Base-by-base conservation (phyloP, 169 alveolate genomes). In the Perkinsus olseni region DNA sequence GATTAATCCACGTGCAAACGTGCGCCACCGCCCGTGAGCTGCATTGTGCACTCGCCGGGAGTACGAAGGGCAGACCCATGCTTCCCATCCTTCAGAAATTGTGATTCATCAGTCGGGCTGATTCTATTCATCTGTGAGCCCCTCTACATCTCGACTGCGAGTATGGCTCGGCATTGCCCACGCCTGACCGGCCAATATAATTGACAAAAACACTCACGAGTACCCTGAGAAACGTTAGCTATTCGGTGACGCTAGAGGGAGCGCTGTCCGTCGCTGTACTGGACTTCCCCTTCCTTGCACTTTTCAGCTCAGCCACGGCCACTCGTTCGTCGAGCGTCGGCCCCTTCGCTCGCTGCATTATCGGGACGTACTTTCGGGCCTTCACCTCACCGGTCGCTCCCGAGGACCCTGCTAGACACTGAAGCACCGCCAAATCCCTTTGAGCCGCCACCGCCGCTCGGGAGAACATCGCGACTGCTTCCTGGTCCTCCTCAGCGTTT, bases 261-360 rank as follows among this genome's bases (percentile, higher is more conserved):
- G 17, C 62, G 62, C 62, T 45, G 6, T 45, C 62, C 6, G 62
- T 45, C 24, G 62, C n/a, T n/a, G n/a, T n/a, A n/a, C n/a, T 45
- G 24, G 62, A 45, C 17, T 10, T 17, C 6, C 17, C 62, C 62
- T 45, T 45, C 62, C 62, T 6, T 6, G 62, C 62, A 45, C 17
- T 45, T 45, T 17, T 45, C 62, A 45, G 17, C 92, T 90, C 39
- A 39, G 36, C 50, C 13, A 36, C 36, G 11, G 92, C 92, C 10
- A 90, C 48, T 37, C 38, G 36, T 31, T 90, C 92, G 40, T 90
- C 92, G 48, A 90, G 45, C 45, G 92, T 34, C 92, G 92, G 92
- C 38, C 48, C 92, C 92, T 90, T 90, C n/a, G 92, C 36, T 21
- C 92, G 92, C 48, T 90, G n/a, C 92, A 90, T 36, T 21, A 90